Base-by-base conservation (phyloP, 106 monocot genomes). In the Dendrobium catenatum region DNA sequence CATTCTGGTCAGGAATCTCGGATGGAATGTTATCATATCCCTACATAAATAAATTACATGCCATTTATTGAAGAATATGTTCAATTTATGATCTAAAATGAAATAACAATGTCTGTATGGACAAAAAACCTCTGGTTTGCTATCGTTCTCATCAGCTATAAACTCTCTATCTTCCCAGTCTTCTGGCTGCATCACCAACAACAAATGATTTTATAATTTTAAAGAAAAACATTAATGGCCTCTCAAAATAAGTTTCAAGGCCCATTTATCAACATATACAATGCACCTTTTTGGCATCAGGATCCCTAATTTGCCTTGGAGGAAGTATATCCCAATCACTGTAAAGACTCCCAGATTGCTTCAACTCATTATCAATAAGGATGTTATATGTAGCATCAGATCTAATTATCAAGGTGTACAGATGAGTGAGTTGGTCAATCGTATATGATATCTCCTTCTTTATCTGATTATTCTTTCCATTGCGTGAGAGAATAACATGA, bases 101-200 rank as follows among this genome's bases (percentile, higher is more conserved):
- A 68, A 31, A 68, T 68, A 10, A 27, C 31, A 29, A 9, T 42
- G 61, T 40, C 3, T 9, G 9, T 49, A 42, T 26, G 5, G 19
- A 82, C 19, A 20, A 79, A 66, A 81, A 81, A 89, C 93, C 90
- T 87, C 93, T 19, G 93, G 93, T 73, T 93, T 93, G 42, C 78
- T 84, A 77, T 90, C 93, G 55, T 89, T 85, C 16, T 82, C 87
- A 81, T 93, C 90, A 33, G 87, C 79, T 82, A 93, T 93, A 41
- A 67, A 89, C 74, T 93, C 93, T 16, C 70, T 74, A 66, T 90
- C 93, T 75, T 93, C 93, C 90, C 93, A 93, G 41, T 93, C 93
- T 79, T 93, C 90, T 31, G 93, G 90, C 89, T 93, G 80, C 1
- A 54, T 76, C 19, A 46, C 2, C 56, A 76, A 16, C 43, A 76